These are phyloP conservation scores for Rhinocladiella mackenziei DNA, from an alignment of 2,329 filamentous ascomycete genomes.

Conservation along the genomic window DNA sequence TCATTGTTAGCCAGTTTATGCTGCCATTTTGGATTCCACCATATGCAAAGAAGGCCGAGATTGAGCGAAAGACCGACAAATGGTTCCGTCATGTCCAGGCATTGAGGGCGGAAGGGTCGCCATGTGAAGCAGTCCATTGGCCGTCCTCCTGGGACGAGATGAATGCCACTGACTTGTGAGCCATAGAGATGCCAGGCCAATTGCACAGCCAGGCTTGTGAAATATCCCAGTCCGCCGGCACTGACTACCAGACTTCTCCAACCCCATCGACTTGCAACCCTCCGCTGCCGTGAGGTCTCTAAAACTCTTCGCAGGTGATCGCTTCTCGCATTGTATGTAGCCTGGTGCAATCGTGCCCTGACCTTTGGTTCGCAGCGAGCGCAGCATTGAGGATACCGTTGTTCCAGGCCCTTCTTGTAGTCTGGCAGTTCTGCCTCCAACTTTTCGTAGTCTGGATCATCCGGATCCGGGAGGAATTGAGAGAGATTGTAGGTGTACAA, in stretches of 20 bases:
- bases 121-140: conserved; percentile 11
- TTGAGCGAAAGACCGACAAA: conserved; percentile 34
- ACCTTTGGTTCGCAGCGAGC: conserved; percentile 72
- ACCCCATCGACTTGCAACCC: conserved; percentile 36
- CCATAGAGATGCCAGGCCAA: conserved; percentile 41
- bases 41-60: conserved; percentile 43
- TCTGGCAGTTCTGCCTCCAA: conserved; percentile 66
- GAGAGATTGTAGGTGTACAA: conserved; percentile 71
- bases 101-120: conserved; percentile 11
- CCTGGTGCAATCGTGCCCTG: conserved; percentile 62
- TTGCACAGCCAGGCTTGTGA: conserved; percentile 43
- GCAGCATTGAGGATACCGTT: conserved; percentile 85
- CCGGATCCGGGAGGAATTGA: conserved; percentile 67
- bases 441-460: conserved; percentile 64
- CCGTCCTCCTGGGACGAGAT: conserved; percentile 17
- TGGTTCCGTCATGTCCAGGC: conserved; percentile 17
- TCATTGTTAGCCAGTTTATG: conserved; percentile 41
- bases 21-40: conserved; percentile 49
- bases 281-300: conserved; percentile 53
- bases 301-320: conserved; percentile 73
- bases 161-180: conserved; percentile 29
- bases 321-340: conserved; percentile 78
- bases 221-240: conserved; percentile 42
- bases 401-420: conserved; percentile 70
- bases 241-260: conserved; percentile 45